Percentiles rank a stretch among this genome's conserved stretches.
Conservation (phyloP, 495 filamentous ascomycete genomes). For the Xylona heveae region DNA sequence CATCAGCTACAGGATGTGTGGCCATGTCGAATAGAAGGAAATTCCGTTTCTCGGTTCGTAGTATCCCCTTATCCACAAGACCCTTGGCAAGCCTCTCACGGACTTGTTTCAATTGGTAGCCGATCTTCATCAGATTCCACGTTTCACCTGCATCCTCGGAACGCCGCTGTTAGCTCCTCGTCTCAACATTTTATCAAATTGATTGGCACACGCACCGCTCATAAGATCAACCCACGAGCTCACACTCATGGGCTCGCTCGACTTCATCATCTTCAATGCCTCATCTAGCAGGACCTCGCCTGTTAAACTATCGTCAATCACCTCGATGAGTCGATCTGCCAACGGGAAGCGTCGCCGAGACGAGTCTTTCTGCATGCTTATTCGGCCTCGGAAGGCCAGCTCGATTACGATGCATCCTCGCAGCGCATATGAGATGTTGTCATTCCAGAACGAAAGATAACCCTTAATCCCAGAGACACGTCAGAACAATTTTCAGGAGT, state of each 20-base stretch:
- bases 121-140: constrained; percentile 99
- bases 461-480: constrained; percentile 31
- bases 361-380: constrained; percentile 97
- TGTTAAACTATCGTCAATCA: constrained; percentile 89
- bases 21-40: constrained; percentile 99
- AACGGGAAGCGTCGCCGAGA: constrained; percentile 80
- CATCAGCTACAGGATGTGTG: constrained; percentile 93
- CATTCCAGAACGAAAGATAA: constrained; percentile 98
- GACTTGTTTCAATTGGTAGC: constrained; percentile 97
- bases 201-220: constrained; percentile 50
- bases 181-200: no score
- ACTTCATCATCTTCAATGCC: constrained; percentile 99
- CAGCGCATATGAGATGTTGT: constrained; percentile 96
- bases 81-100: constrained; percentile 93
- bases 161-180: no score
- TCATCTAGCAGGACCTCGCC: constrained; percentile 96
- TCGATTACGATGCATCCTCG: constrained; percentile 97
- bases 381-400: constrained; percentile 81
- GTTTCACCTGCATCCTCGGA: constrained; percentile 71
- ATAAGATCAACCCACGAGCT: constrained; percentile 96
- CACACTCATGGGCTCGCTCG: constrained; percentile 98
- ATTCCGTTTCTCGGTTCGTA: constrained; percentile 96
- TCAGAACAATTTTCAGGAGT: constrained; percentile 3
- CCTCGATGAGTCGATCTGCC: constrained; percentile 82
- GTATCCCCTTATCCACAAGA: constrained; percentile 96